phyloP scores from a whole-genome alignment of 1,284 basidiomycete species.

The Abortiporus biennis region DNA sequence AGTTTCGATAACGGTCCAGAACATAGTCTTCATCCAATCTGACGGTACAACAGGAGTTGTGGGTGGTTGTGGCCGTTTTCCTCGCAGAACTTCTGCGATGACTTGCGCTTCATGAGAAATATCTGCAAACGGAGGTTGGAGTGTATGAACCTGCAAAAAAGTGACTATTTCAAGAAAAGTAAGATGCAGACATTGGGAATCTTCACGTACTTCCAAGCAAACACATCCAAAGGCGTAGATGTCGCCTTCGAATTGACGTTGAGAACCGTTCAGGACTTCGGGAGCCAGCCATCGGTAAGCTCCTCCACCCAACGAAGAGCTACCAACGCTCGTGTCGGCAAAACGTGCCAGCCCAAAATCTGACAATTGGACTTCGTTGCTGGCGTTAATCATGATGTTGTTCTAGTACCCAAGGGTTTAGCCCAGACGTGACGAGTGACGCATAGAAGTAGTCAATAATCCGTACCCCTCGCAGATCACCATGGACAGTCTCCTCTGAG shows the following conservation, averaged over 20 bases:
- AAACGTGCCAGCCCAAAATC: slow-evolving; percentile 6
- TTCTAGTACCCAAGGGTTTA: background rate
- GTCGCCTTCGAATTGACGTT: background rate
- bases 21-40: too few relatives aligned
- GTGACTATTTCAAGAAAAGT: background rate
- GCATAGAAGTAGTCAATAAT: background rate
- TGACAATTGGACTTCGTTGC: background rate
- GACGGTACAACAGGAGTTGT: too few relatives aligned
- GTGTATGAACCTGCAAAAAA: background rate
- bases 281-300: slow-evolving; percentile 2
- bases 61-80: background rate
- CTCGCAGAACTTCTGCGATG: background rate
- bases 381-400: slow-evolving; percentile 7
- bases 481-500: slow-evolving; percentile 6
- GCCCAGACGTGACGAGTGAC: background rate
- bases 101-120: background rate
- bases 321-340: background rate
- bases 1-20: too few relatives aligned
- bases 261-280: slow-evolving; percentile 1
- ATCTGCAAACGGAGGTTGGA: background rate
- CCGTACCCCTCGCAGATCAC: slow-evolving; percentile 9
- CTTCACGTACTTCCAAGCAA: slow-evolving; percentile 4
- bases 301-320: background rate
- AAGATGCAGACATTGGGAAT: background rate
- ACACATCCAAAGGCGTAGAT: slow-evolving; percentile 6